Conservation (phyloP, 2,329 filamentous ascomycete species). For the Colletotrichum kahawae region DNA sequence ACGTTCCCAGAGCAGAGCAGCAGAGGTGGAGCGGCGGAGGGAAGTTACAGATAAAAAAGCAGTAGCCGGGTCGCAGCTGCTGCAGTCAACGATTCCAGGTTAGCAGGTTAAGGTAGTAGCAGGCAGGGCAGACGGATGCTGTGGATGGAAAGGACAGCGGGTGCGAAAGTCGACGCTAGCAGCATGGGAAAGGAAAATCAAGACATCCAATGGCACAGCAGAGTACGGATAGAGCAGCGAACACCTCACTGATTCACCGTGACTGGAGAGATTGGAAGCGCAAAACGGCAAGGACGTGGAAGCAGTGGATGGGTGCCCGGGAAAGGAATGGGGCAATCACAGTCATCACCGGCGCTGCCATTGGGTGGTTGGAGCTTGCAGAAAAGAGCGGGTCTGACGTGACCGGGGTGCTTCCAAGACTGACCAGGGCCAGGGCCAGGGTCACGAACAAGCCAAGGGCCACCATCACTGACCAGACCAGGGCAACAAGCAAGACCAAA, state of each 20-base stretch:
- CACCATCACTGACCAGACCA: no score
- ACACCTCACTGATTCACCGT: neutral
- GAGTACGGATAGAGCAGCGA: neutral
- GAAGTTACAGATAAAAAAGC: conserved; percentile 17
- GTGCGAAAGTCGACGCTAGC: neutral
- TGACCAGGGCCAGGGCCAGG: neutral
- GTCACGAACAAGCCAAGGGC: neutral
- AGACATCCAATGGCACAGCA: neutral
- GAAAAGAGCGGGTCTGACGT: conserved; percentile 12
- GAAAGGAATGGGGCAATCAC: neutral
- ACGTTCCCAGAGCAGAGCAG: neutral
- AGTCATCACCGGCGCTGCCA: neutral
- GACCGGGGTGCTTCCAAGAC: neutral
- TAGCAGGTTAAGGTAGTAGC: no score
- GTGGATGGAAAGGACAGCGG: neutral
- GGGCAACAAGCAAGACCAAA: no score
- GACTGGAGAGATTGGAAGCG: neutral
- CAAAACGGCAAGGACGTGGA: neutral
- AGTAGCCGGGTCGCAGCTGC: neutral
- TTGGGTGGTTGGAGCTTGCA: conserved; percentile 18
- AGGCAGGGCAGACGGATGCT: neutral
- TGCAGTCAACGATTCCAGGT: neutral
- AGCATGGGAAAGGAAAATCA: neutral
- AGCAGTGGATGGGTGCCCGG: neutral
- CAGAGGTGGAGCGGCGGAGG: conserved; percentile 1